Conservation (phyloP, 2,329 filamentous ascomycete genomes). For the Calonectria pauciramosa region DNA sequence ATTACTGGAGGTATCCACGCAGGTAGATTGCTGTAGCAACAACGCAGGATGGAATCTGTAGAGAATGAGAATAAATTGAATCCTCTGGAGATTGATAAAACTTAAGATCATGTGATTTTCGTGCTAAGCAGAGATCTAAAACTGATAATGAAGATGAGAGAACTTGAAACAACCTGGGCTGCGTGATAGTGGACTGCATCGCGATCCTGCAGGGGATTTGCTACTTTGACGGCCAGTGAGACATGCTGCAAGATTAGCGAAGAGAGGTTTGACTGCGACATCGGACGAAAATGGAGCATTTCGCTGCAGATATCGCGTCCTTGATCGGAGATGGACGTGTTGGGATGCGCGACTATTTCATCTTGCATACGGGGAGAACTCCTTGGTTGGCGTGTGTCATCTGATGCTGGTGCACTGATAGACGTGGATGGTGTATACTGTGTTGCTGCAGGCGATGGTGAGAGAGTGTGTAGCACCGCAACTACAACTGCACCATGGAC, state of each 20-base stretch:
- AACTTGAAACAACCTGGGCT: not conserved
- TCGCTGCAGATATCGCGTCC: not conserved
- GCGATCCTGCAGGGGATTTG: not conserved
- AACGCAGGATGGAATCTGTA: not conserved
- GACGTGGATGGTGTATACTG: not conserved
- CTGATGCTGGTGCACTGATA: not conserved
- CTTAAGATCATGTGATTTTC: too few species aligned
- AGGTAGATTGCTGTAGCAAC: constrained; percentile 26
- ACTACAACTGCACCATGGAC: not conserved
- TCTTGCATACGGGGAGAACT: not conserved
- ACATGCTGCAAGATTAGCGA: constrained; percentile 1
- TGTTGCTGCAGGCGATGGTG: not conserved
- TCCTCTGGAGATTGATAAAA: not conserved
- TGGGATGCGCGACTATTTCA: not conserved
- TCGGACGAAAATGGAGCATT: constrained; percentile 1
- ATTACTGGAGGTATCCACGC: constrained; percentile 54
- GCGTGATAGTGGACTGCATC: not conserved
- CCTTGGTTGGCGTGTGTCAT: not conserved
- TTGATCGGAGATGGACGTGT: not conserved
- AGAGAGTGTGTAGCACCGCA: not conserved
- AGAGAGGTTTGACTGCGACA: not conserved
- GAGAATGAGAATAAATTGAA: not conserved
- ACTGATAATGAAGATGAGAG: not conserved
- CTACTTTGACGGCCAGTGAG: not conserved
- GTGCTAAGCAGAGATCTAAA: not conserved